Conservation (phyloP, 768 basidiomycete species). For the Pisolithus sp. region DNA sequence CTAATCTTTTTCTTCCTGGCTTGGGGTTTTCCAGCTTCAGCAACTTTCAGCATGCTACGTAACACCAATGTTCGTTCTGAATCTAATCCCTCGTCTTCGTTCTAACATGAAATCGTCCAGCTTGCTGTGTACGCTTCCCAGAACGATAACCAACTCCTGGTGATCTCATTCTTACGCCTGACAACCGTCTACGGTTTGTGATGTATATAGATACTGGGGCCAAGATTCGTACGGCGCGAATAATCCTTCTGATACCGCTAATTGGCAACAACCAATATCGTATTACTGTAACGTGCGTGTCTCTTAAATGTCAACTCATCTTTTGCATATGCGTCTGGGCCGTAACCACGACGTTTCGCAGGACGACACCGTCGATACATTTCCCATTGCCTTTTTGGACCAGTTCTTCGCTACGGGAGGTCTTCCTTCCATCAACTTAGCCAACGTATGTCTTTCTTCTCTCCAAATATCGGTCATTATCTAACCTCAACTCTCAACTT, state of each 20-base stretch:
- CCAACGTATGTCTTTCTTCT: constrained; percentile 38
- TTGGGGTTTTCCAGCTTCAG: neutral
- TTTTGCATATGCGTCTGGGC: neutral
- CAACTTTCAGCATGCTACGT: neutral
- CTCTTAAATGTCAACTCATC: no score
- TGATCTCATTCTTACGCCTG: neutral
- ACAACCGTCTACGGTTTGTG: no score
- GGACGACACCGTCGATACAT: constrained; percentile 51
- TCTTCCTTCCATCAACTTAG: constrained; percentile 52
- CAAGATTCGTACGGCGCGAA: constrained; percentile 34
- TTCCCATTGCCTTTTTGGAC: constrained; percentile 58
- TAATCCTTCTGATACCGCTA: constrained; percentile 21
- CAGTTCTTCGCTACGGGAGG: constrained; percentile 55
- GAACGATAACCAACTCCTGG: neutral
- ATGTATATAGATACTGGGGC: constrained; percentile 27
- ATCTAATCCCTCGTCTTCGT: neutral
- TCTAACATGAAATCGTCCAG: neutral
- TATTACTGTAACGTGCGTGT: constrained; percentile 26
- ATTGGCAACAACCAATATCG: constrained; percentile 28
- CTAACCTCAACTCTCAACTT: no score
- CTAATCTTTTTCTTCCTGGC: neutral
- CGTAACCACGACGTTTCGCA: constrained; percentile 12
- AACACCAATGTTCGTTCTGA: neutral
- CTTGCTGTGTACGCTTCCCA: neutral
- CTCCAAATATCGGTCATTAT: no score